Conservation (phyloP, 257 asterid genomes). For the Verbena officinalis region DNA sequence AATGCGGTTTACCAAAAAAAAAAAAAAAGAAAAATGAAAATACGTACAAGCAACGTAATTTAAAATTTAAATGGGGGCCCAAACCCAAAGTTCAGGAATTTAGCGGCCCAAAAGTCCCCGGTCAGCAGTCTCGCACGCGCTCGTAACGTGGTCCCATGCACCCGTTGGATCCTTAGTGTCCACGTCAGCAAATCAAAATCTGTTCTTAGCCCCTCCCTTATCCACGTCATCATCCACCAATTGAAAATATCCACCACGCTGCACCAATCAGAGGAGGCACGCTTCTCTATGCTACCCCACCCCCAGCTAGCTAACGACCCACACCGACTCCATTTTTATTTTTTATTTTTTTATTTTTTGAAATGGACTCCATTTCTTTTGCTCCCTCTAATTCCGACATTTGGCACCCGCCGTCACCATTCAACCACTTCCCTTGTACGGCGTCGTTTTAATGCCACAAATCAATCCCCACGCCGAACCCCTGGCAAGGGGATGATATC, state of each 20-base stretch:
- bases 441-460: constrained; percentile 35
- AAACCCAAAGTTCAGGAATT: no score
- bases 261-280: constrained; percentile 40
- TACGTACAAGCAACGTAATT: neutral
- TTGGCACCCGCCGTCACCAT: constrained; percentile 38
- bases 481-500: constrained; percentile 27
- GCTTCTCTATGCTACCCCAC: constrained; percentile 20
- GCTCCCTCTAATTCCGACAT: constrained; percentile 20
- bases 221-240: constrained; percentile 40
- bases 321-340: no score
- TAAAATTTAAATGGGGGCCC: no score
- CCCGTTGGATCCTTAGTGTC: constrained; percentile 6
- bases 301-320: neutral
- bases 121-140: constrained; percentile 24
- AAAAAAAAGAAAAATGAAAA: neutral
- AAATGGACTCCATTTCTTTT: no score
- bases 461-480: neutral
- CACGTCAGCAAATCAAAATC: constrained; percentile 41
- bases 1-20: no score
- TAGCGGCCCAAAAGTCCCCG: neutral
- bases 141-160: constrained; percentile 27
- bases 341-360: no score
- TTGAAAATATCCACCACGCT: constrained; percentile 35
- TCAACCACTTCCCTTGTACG: constrained; percentile 34
- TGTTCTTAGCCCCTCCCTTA: neutral